Evolutionary conservation across 169 alveolate genomes (phyloP).

Genomic region (Plasmodium adleri): DNA sequence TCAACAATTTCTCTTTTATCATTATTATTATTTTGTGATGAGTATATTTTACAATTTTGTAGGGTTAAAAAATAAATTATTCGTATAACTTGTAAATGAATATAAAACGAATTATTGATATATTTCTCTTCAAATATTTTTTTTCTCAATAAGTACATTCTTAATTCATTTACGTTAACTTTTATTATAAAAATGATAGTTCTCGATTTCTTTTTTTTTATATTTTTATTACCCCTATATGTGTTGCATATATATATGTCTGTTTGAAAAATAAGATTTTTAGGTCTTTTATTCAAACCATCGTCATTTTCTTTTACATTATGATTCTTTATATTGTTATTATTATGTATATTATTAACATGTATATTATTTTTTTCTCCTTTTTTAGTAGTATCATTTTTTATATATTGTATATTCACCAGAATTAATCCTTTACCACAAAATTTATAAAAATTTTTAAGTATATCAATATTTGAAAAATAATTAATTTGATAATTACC

Average conservation of each 20-base stretch:
- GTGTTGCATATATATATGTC: slow-evolving; percentile 54
- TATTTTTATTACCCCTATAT: neutral
- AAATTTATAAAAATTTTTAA: slow-evolving; percentile 52
- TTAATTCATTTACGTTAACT: slow-evolving; percentile 45
- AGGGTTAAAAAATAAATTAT: slow-evolving; percentile 46
- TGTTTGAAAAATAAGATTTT: slow-evolving; percentile 36
- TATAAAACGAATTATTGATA: slow-evolving; percentile 38
- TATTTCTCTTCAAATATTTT: slow-evolving; percentile 58
- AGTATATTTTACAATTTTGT: slow-evolving; percentile 17
- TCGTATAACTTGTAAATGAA: slow-evolving; percentile 35
- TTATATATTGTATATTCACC: slow-evolving; percentile 56
- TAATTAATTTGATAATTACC: slow-evolving; percentile 52
- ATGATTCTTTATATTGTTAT: neutral
- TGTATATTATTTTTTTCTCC: neutral
- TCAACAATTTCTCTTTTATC: neutral
- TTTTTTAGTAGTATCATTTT: neutral
- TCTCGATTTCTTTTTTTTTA: slow-evolving; percentile 28
- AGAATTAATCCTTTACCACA: slow-evolving; percentile 69
- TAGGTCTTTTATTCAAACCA: neutral
- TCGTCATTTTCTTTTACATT: neutral
- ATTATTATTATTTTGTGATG: slow-evolving; percentile 4
- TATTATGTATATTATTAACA: no score
- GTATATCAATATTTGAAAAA: slow-evolving; percentile 35
- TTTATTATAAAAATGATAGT: slow-evolving; percentile 54
- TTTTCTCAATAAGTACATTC: slow-evolving; percentile 37